Percentiles rank a stretch among this genome's conserved stretches.
Evolutionary conservation across 768 basidiomycete genomes (phyloP).

Genomic region (Leccinellum albellum): DNA sequence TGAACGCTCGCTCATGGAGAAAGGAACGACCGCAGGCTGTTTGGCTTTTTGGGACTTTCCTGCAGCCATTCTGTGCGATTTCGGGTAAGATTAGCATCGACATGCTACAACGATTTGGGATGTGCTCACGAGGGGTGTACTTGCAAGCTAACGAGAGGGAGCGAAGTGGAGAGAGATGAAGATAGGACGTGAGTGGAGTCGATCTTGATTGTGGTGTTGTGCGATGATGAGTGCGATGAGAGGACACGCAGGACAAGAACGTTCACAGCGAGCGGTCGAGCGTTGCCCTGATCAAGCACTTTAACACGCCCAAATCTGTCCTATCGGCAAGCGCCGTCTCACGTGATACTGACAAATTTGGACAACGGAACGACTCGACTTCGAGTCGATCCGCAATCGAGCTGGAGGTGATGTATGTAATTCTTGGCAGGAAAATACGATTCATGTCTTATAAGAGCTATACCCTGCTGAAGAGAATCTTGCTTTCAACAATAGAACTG

Average conservation of each 20-base stretch:
- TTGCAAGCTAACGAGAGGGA: conserved; percentile 1
- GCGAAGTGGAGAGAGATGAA: not conserved
- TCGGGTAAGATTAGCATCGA: conserved; percentile 15
- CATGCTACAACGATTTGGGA: not conserved
- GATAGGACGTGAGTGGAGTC: conserved; percentile 1
- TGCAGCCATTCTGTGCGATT: conserved; percentile 26
- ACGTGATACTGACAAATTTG: conserved; percentile 21
- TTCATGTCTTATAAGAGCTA: too few species aligned
- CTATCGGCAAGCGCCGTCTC: conserved; percentile 30
- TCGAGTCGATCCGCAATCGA: too few species aligned
- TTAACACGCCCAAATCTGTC: conserved; percentile 28
- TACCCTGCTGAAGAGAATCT: too few species aligned
- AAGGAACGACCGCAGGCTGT: conserved; percentile 9
- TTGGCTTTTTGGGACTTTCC: conserved; percentile 29
- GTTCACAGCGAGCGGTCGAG: conserved; percentile 15
- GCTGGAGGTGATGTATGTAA: too few species aligned
- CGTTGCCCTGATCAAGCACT: conserved; percentile 26
- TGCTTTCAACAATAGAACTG: too few species aligned
- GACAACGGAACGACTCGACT: conserved; percentile 18
- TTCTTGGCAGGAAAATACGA: too few species aligned
- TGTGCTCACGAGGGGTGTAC: conserved; percentile 15
- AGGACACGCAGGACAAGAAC: conserved; percentile 11
- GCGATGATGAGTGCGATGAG: conserved; percentile 25
- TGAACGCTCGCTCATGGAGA: conserved; percentile 5
- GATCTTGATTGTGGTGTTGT: conserved; percentile 16